Evolutionary conservation across 208 protist species (phyloP).

Genomic region (Crithidia acanthocephali): DNA sequence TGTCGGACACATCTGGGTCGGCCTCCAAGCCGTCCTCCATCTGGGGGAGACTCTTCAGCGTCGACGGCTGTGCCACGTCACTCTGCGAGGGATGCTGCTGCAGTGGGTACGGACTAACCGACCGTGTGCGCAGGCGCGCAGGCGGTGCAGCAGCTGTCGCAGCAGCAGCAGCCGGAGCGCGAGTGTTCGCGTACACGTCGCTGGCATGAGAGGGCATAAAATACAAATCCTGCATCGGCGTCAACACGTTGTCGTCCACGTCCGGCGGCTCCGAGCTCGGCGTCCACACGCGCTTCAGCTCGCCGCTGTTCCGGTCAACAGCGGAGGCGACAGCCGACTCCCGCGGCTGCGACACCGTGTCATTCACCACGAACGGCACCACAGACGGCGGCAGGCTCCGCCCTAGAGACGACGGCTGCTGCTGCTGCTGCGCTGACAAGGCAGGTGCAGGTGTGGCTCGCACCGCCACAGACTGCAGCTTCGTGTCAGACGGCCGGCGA

Average conservation of each 20-base stretch:
- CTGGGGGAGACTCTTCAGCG: not conserved
- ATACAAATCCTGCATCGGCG: conserved; percentile 4
- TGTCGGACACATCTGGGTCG: conserved; percentile 15
- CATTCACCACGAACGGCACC: not conserved
- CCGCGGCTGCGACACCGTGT: not conserved
- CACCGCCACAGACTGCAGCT: not conserved
- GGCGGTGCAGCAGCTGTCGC: not conserved
- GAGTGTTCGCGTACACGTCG: not conserved
- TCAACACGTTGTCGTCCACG: not conserved
- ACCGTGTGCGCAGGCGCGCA: too few species aligned
- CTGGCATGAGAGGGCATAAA: not conserved
- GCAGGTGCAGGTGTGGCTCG: not conserved
- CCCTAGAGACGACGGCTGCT: not conserved
- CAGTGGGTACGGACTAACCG: too few species aligned
- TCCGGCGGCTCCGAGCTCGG: not conserved
- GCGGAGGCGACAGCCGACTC: not conserved
- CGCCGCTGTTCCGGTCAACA: not conserved
- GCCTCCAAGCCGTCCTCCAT: conserved; percentile 12
- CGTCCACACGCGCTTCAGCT: conserved; percentile 5
- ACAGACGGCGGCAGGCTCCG: not conserved
- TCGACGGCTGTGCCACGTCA: not conserved
- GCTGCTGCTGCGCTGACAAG: not conserved
- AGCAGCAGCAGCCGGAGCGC: not conserved
- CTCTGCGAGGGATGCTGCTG: too few species aligned
- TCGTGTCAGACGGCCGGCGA: not conserved